Percentiles rank a stretch among this genome's conserved stretches.
Evolutionary conservation across 2,329 filamentous ascomycete genomes (phyloP).

Genomic region (Pseudopyricularia javanii): DNA sequence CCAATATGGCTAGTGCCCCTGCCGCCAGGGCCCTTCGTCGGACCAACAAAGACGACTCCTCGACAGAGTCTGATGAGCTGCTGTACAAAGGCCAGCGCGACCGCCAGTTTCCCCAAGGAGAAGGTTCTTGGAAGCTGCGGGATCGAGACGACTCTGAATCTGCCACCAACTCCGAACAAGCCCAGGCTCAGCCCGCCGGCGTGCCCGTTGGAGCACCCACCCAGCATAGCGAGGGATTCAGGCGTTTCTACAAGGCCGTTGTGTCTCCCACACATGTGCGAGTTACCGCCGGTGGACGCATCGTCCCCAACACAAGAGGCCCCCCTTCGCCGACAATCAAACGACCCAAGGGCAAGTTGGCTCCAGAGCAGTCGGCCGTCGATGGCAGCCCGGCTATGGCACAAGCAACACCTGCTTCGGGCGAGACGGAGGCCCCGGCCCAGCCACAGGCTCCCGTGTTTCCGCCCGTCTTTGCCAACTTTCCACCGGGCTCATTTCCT

Average conservation of each 20-base stretch:
- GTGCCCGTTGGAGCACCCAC: conserved; percentile 39
- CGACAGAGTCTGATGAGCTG: conserved; percentile 22
- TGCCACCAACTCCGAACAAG: conserved; percentile 9
- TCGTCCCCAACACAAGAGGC: conserved; percentile 51
- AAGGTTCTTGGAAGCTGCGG: conserved; percentile 27
- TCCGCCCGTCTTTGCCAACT: conserved; percentile 14
- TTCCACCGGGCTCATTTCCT: conserved; percentile 10
- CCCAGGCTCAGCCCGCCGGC: conserved; percentile 30
- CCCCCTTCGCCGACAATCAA: conserved; percentile 40
- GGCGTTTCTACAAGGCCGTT: conserved; percentile 56
- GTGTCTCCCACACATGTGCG: conserved; percentile 54
- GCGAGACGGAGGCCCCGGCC: not conserved
- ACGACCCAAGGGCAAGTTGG: conserved; percentile 27
- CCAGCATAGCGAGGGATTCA: conserved; percentile 53
- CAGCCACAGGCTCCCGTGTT: conserved; percentile 11
- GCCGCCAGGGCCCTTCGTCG: not conserved
- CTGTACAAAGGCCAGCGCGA: conserved; percentile 16
- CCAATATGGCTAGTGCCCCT: not conserved
- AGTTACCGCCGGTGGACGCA: conserved; percentile 54
- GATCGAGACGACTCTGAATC: conserved; percentile 31
- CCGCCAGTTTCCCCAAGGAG: conserved; percentile 7
- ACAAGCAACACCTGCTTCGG: conserved; percentile 3
- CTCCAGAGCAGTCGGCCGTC: conserved; percentile 10
- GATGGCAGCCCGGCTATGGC: conserved; percentile 7
- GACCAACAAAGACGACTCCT: conserved; percentile 17